Evolutionary conservation across 1,284 basidiomycete genomes (phyloP), one percentile per base, ranked within the genome.

Genomic region (Trichosporon sp.): DNA sequence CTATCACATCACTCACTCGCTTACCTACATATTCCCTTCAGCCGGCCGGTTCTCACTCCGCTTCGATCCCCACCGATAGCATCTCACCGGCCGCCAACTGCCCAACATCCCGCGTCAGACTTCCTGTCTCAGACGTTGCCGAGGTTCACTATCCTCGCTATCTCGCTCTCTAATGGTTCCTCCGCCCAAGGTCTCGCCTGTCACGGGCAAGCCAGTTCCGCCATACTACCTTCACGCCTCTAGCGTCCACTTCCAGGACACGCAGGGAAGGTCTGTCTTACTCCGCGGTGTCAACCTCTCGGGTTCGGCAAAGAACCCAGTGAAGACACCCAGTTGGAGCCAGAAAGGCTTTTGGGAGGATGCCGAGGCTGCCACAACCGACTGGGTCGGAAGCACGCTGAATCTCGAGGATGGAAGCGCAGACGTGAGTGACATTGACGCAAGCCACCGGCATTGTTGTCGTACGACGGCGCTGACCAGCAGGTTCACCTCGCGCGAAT

Each of bases 221-320:
- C 48, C 72, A 0, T 54, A 78, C 73, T 82, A 82, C 73, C 74
- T 93, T 38, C 91, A 93, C 83, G 91, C 92, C 37, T 84, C 88
- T 32, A 85, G 88, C 61, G 87, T 89, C 75, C 89, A 91, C 77
- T 98, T 98, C 81, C 90, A 94, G 78, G 94, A 98, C 85, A 89
- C 88, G 66, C 84, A 88, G 68, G 95, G 95, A 10, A 90, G 96
- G 59, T 91, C 91, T 0, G 85, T 98, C 21, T 86, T 98, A 32
- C 87, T 99, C 0, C 90, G 96, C 56, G 96, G 96, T 46, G 91
- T 98, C 70, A 98, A 99, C 83, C 89, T 98, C 68, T 92, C 93
- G 6, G 94, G 93, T 2, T 90, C 92, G 0, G 89, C 90, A 67
- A 98, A 99, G 81, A 90, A 90, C 0, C 95, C 96, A 0, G 81